Conservation (phyloP, 2,329 filamentous ascomycete species). For the Trichoderma koningii region DNA sequence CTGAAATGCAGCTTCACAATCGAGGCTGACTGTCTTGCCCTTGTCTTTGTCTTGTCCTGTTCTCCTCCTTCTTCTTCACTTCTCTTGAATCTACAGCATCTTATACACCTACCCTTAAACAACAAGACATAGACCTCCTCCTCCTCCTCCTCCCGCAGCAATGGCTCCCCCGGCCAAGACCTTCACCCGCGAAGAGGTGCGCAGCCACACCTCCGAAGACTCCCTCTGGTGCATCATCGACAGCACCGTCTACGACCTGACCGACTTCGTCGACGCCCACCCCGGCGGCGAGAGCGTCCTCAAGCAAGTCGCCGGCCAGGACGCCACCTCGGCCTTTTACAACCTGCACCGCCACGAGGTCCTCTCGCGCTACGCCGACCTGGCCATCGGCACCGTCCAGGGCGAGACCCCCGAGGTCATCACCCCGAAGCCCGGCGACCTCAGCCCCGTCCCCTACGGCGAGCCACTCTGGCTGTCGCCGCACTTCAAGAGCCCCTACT, state of each 20-base stretch:
- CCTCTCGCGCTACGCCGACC: conserved; percentile 73
- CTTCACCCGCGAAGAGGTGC: conserved; percentile 66
- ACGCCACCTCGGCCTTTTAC: conserved; percentile 84
- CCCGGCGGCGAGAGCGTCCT: conserved; percentile 81
- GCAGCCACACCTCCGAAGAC: conserved; percentile 73
- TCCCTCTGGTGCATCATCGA: conserved; percentile 84
- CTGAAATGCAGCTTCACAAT: conserved; percentile 13
- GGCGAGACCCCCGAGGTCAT: conserved; percentile 76
- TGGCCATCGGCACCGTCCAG: conserved; percentile 74
- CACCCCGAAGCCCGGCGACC: conserved; percentile 67
- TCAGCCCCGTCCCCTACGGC: conserved; percentile 78
- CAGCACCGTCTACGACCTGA: conserved; percentile 82
- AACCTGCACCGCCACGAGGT: conserved; percentile 91
- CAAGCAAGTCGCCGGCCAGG: conserved; percentile 75
- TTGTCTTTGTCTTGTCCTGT: not conserved
- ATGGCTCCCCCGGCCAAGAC: conserved; percentile 50
- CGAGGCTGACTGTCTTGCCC: not conserved
- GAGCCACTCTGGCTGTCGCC: conserved; percentile 82
- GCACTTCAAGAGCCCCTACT: conserved; percentile 78
- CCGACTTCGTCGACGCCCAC: conserved; percentile 82
- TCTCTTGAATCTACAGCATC: not conserved
- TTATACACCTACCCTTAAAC: not conserved
- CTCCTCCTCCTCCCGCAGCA: conserved; percentile 15
- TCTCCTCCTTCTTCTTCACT: not conserved
- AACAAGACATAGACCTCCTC: not conserved